Evolutionary conservation across 305 asterid genomes (phyloP).

Genomic region (Withania somnifera): DNA sequence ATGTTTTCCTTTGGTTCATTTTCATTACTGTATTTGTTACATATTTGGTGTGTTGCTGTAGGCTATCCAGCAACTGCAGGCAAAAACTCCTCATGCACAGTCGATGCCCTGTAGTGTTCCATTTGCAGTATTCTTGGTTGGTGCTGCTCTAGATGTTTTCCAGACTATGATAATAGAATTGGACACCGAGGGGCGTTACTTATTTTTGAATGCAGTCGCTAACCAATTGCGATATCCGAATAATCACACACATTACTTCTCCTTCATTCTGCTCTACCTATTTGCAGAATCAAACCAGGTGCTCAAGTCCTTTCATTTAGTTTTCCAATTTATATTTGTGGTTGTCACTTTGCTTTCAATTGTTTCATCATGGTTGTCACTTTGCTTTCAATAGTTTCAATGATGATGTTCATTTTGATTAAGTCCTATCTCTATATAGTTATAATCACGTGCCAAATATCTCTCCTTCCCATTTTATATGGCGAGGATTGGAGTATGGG

Average conservation of each 20-base stretch:
- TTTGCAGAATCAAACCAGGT: conserved; percentile 91
- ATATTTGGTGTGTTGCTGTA: conserved; percentile 12
- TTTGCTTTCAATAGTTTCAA: neutral
- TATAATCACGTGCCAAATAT: neutral
- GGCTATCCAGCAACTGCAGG: conserved; percentile 89
- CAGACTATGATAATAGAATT: conserved; percentile 72
- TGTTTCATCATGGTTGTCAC: too few relatives aligned
- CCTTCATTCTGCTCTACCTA: conserved; percentile 77
- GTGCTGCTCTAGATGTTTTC: conserved; percentile 91
- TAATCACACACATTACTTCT: conserved; percentile 94
- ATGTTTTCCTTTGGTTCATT: neutral
- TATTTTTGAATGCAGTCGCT: conserved; percentile 87
- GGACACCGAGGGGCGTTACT: conserved; percentile 93
- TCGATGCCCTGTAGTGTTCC: conserved; percentile 48
- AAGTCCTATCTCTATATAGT: neutral
- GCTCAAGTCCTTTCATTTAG: neutral
- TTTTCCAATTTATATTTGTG: neutral
- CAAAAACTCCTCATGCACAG: conserved; percentile 65
- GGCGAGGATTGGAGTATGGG: neutral
- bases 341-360: neutral
- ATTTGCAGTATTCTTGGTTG: conserved; percentile 47
- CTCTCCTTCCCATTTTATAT: neutral
- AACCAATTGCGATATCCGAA: conserved; percentile 97
- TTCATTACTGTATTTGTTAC: neutral
- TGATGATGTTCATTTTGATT: neutral